Base-by-base conservation (phyloP, 352 stramenopile species). In the Achlya hypogyna region DNA sequence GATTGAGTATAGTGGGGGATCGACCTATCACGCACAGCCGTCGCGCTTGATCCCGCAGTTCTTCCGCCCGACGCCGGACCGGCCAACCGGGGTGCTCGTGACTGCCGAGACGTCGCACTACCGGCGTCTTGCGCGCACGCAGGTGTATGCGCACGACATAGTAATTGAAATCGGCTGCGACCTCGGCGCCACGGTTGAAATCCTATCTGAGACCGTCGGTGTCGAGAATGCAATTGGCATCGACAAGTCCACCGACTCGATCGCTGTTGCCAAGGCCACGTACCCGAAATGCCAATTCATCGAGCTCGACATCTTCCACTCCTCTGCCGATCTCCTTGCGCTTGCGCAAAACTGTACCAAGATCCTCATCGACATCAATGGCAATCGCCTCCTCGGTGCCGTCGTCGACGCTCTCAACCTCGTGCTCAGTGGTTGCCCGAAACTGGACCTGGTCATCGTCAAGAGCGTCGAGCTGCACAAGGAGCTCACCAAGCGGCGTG, bases 341-440 rank as follows among this genome's bases (percentile, higher is more conserved):
- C 25, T 62, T 20, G 53, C 53, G 3, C 12, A 5, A 14, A 10
- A 45, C n/a, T 62, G 53, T 22, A 45, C 53, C 14, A 62, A 62
- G 23, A 27, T 62, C 20, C 53, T 62, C 53, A 62, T 62, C 34
- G 53, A 62, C n/a, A 62, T 62, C 53, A 62, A 62, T 22, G 53
- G 53, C 28, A 62, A 62, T 45, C 53, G 53, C 9, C 53, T 62
- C n/a, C 34, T 62, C 29, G 29, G n/a, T 8, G 53, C 53, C 32
- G 53, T 62, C 34, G 29, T 62, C 25, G 34, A 62, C 34, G 53
- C 53, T 5, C 53, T 62, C 5, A 10, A 18, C 6, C 53, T 62
- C 16, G 53, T 62, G 16, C 16, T 62, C 4, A 16, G 45, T 9
- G 53, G 53, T 4, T 47, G 12, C 22, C 53, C 28, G 10, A 42